phyloP scores from a whole-genome alignment of 2,329 filamentous ascomycete genomes.

The Apiospora kogelbergensis region DNA sequence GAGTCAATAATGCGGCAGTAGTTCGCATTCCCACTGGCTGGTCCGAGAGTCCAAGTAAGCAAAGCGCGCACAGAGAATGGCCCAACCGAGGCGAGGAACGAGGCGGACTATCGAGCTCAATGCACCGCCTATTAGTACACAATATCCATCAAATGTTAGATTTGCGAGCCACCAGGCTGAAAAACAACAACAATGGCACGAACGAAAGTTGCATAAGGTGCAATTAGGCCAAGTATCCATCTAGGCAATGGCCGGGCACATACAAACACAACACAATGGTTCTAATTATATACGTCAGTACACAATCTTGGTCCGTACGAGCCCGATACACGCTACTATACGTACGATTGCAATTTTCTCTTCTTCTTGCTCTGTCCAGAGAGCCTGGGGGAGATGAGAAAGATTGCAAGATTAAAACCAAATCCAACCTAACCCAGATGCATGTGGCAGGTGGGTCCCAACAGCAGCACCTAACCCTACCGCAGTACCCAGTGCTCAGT shows the following conservation, averaged over 20 bases:
- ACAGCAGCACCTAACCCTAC: background rate
- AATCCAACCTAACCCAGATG: conserved; percentile 4
- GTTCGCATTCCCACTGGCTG: conserved; percentile 1
- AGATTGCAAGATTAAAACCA: background rate
- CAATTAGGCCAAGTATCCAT: too few relatives aligned
- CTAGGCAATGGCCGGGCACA: too few relatives aligned
- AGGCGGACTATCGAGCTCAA: conserved; percentile 1
- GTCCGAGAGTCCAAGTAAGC: background rate
- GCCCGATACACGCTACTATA: too few relatives aligned
- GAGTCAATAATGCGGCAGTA: background rate
- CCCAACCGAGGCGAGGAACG: background rate
- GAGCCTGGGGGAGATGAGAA: background rate
- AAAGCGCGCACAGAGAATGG: background rate
- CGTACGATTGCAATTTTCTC: background rate
- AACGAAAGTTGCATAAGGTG: background rate
- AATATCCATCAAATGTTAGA: background rate
- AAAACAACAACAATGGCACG: background rate
- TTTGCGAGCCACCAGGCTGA: background rate
- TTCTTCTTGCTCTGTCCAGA: background rate
- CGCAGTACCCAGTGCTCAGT: background rate
- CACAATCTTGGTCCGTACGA: background rate
- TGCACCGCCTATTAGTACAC: background rate
- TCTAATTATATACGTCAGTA: too few relatives aligned
- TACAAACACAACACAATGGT: too few relatives aligned
- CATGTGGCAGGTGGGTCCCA: background rate